Base-by-base conservation (phyloP, 1,284 basidiomycete genomes). In the Erythrobasidium hasegawianum region DNA sequence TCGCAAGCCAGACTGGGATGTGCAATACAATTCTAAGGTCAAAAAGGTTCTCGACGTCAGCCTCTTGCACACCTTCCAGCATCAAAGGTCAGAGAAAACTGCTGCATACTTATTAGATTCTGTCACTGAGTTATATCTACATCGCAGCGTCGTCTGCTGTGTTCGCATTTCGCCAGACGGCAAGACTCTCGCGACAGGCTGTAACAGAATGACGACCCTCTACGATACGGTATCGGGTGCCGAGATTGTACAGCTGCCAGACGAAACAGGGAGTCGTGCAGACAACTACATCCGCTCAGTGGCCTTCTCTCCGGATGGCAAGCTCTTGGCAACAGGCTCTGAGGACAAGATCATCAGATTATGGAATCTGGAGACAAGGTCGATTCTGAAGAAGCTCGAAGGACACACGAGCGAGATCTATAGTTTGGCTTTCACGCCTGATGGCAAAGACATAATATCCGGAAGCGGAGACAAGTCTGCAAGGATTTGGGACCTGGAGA, bases 341-440 rank as follows among this genome's bases (percentile, higher is more conserved):
- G 89, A 91, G 76, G 90, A 92, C 76, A 83, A 86, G 64, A 84
- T 86, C 75, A 89, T 92, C 73, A 80, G 89, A 75, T 88, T 89
- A 73, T 95, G 91, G 91, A 89, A 93, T 74, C 88, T 94, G 71
- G 81, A 81, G 27, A 85, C 85, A 75, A 85, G 85, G 73, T 82
- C 83, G 53, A 86, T 91, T 72, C 81, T 84, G 67, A 85, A 83
- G 67, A 81, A 88, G 20, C 88, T 93, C 70, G 84, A 86, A 57
- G 92, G 90, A 1, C 92, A 95, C 78, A 85, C 86, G 75, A 87
- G 90, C 74, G 91, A 92, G 77, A 91, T 95, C 72, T 95, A 93
- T 78, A 89, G 89, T 4, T 84, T 95, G 67, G 89, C 91, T 75
- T 93, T 91, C 76, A 87, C 87, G 9, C 79, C 82, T 24, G 88